Evolutionary conservation across 225 moss, liverwort and hornwort species (phyloP), one percentile per base, ranked within the genome.

Genomic region (Polytrichum commune): DNA sequence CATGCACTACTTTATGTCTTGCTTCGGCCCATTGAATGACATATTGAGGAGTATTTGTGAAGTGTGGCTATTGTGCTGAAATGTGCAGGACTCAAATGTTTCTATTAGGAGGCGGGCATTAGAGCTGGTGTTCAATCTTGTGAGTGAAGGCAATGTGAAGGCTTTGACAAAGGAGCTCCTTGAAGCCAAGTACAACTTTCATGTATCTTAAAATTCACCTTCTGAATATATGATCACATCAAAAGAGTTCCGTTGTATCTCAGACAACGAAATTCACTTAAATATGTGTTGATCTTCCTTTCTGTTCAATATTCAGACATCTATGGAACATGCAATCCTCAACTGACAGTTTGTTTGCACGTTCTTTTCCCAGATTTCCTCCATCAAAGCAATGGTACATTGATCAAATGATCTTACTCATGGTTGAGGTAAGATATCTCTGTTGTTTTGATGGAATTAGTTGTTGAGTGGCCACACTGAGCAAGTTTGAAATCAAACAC

Each of bases 341-440:
- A 46, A 46, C 16, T 46, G 46, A 46, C 46, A 13, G 13, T 46
- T 46, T 46, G 46, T 46, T 46, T 46, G 3, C 46, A 13, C 1
- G 1, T 46, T 46, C 16, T 46, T 16, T 16, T 46, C 16, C 16
- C 85, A 98, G 97, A 84, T 93, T 91, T 74, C 72, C 91, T 74
- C 97, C 97, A 57, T 83, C 86, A 38, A 92, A 89, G 82, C 85
- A 87, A 69, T 98, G 97, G 97, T 93, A 95, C 69, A 91, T 98
- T 53, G 91, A 98, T 80, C 97, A 91, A 70, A 88, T 93, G 77
- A 84, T 98, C 72, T 71, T 83, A 69, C 72, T 95, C 19, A 85
- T 98, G 96, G 82, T 81, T 33, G 92, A 93, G 94, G 96, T 94
- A 84, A 74, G 60, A 28, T 69, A 69, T 54, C 54, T 65, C 27